Evolutionary conservation across 768 basidiomycete species (phyloP).

Genomic region (Amanita subjunquillea): DNA sequence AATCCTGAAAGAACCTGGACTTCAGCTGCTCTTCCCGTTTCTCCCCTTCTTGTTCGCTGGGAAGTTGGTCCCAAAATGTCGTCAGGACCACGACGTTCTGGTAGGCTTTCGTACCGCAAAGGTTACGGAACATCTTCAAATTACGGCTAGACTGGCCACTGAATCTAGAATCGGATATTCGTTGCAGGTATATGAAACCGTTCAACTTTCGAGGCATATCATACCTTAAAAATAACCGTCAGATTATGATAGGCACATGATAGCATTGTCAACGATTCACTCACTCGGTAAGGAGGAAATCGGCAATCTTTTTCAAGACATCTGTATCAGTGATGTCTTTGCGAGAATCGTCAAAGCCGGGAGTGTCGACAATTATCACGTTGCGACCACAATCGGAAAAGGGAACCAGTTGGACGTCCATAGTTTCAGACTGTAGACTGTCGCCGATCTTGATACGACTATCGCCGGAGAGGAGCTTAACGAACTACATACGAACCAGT

Average conservation of each 20-base stretch:
- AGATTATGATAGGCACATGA: not conserved
- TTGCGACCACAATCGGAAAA: not conserved
- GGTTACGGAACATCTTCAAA: slow-evolving; percentile 31
- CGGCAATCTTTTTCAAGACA: slow-evolving; percentile 19
- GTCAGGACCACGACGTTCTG: slow-evolving; percentile 35
- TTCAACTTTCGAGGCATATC: not conserved
- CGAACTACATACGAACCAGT: not conserved
- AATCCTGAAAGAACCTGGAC: slow-evolving; percentile 25
- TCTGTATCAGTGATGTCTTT: not conserved
- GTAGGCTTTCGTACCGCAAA: slow-evolving; percentile 31
- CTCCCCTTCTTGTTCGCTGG: slow-evolving; percentile 19
- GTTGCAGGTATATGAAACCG: not conserved
- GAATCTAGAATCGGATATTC: not conserved
- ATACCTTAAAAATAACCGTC: not conserved
- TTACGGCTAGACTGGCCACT: not conserved
- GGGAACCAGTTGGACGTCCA: not conserved
- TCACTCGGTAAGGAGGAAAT: not conserved
- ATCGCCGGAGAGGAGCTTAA: not conserved
- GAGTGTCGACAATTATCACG: slow-evolving; percentile 30
- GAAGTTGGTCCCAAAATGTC: slow-evolving; percentile 32
- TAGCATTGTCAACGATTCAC: not conserved
- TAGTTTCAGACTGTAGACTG: not conserved
- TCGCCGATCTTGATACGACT: not conserved
- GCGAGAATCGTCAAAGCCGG: slow-evolving; percentile 31
- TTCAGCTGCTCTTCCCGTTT: slow-evolving; percentile 27